These are phyloP conservation scores for Salvia hispanica DNA, from an alignment of 257 asterid genomes.

Conservation along the genomic window DNA sequence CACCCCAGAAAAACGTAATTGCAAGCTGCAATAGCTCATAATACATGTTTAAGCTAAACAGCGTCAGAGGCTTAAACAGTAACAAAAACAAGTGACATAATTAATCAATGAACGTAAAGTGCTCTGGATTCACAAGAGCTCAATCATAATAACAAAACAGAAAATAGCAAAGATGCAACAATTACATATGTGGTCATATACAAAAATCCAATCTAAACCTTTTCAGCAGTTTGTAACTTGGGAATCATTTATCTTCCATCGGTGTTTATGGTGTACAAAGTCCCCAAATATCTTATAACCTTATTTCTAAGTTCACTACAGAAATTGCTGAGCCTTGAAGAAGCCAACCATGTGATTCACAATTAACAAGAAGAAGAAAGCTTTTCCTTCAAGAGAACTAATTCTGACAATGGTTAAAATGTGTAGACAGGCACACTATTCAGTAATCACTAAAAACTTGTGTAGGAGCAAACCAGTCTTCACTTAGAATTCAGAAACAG, in stretches of 20 bases:
- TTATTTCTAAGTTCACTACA: not conserved
- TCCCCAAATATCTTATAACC: slow-evolving; percentile 9
- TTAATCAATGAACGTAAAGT: not conserved
- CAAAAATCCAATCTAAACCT: slow-evolving; percentile 21
- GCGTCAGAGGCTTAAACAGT: slow-evolving; percentile 6
- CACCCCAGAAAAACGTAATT: not conserved
- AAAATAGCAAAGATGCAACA: not conserved
- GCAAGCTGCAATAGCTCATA: slow-evolving; percentile 22
- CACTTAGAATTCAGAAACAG: slow-evolving; percentile 6
- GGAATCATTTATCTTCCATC: slow-evolving; percentile 9
- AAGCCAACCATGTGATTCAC: slow-evolving; percentile 11
- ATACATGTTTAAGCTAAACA: not conserved
- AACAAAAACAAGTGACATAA: slow-evolving; percentile 9
- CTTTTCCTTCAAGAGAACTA: slow-evolving; percentile 31
- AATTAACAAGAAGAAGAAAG: slow-evolving; percentile 14
- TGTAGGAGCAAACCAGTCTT: not conserved
- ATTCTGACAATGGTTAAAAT: slow-evolving; percentile 12
- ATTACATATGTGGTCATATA: not conserved
- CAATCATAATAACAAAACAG: slow-evolving; percentile 1
- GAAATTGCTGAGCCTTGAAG: slow-evolving; percentile 22
- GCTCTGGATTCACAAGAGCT: slow-evolving; percentile 1
- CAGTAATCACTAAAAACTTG: not conserved
- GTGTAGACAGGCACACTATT: slow-evolving; percentile 7
- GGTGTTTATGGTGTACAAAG: slow-evolving; percentile 9
- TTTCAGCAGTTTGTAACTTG: not conserved